Base-by-base conservation (phyloP, 352 stramenopile species). In the Globisporangium alternatum region DNA sequence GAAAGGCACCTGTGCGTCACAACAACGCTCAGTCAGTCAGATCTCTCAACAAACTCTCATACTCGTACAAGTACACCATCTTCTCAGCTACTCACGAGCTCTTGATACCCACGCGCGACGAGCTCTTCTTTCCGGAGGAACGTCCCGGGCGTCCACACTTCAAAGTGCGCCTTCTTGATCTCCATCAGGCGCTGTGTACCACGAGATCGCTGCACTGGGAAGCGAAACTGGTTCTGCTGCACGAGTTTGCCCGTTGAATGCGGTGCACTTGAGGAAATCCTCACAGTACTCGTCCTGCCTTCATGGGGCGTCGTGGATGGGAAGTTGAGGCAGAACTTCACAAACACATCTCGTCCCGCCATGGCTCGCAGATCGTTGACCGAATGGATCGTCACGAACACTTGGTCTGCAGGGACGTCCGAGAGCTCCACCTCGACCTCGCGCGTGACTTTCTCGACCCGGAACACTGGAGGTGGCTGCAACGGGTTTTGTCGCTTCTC, bases 271-370 rank as follows among this genome's bases (percentile, higher is more conserved):
- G 59, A 39, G 2, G 62, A 74, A 19, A 91, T 77, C 3, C 69
- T 44, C n/a, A 87, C 51, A 15, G 64, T 62, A 1, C 68, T 56
- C 1, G 77, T 91, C 49, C 87, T 82, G 52, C 76, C 81, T 71
- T 91, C 80, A 19, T 93, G 79, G 5, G 83, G 76, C 19, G 71
- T 57, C 13, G 65, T 47, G 0, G 83, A 83, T 8, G 86, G 83
- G 15, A 94, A 88, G 63, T 81, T 89, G 17, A 94, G 70, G 25
- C 74, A 89, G 37, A 91, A 90, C 57, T 89, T 90, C 37, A 93
- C 77, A 60, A 89, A 82, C 6, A 91, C 60, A 17, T 87, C 75
- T 62, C 78, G 80, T 6, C 74, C 78, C 1, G 74, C 74, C 17
- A 71, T 66, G 30, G 75, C 69, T 13, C 68, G 51, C 7, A 90